phyloP scores from a whole-genome alignment of 192 early-diverging fungal species.

The Linnemannia hyalina region DNA sequence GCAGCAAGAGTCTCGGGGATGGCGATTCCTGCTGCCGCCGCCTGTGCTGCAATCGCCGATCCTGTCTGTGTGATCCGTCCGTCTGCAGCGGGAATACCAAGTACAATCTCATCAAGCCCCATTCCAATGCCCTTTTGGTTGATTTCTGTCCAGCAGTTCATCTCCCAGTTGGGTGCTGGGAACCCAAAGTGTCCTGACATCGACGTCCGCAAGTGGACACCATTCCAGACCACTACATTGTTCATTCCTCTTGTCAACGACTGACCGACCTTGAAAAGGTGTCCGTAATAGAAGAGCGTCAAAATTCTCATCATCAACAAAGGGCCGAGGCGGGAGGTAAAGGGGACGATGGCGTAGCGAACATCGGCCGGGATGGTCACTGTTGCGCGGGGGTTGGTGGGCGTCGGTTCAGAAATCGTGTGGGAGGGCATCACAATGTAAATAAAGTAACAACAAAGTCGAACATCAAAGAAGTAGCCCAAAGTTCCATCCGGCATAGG shows the following conservation, averaged over 20 bases:
- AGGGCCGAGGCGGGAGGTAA: slow-evolving; percentile 49
- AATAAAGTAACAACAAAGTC: slow-evolving; percentile 49
- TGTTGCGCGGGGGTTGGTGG: neutral
- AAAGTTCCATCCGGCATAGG: slow-evolving; percentile 54
- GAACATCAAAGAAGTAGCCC: slow-evolving; percentile 55
- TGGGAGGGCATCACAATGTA: slow-evolving; percentile 43
- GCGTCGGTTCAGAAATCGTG: slow-evolving; percentile 6
- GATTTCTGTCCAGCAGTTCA: slow-evolving; percentile 46
- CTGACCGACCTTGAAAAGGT: slow-evolving; percentile 45
- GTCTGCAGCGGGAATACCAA: slow-evolving; percentile 22
- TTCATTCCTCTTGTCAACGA: slow-evolving; percentile 38
- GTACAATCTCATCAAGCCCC: slow-evolving; percentile 35
- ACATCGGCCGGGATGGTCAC: slow-evolving; percentile 18
- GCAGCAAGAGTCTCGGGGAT: slow-evolving; percentile 11
- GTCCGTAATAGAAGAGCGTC: slow-evolving; percentile 53
- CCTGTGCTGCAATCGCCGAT: neutral
- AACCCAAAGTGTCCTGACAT: slow-evolving; percentile 53
- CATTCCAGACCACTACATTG: slow-evolving; percentile 56
- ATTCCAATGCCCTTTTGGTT: slow-evolving; percentile 32
- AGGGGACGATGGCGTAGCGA: slow-evolving; percentile 42
- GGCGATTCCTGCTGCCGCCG: neutral
- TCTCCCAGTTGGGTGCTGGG: slow-evolving; percentile 51
- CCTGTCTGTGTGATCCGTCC: neutral
- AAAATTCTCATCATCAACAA: slow-evolving; percentile 57
- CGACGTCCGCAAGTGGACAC: slow-evolving; percentile 48